Base-by-base conservation (phyloP, 805 yeast genomes). In the Yueomyces sinensis region DNA sequence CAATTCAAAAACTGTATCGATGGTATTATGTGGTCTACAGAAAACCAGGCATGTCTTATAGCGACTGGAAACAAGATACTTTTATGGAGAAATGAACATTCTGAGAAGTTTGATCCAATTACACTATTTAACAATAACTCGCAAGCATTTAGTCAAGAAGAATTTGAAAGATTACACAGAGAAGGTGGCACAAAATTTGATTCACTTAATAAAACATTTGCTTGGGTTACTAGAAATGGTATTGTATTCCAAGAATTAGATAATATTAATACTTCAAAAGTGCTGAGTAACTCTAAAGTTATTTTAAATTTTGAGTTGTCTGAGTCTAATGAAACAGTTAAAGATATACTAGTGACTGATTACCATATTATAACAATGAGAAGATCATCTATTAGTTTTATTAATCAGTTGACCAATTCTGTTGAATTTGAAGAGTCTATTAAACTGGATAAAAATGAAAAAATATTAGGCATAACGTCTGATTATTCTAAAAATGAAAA, bases 301-400 rank as follows among this genome's bases (percentile, higher is more conserved):
- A 35, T 68, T 25, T 48, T 66, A 11, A 56, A 54, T 22, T 46
- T 58, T 25, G 70, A 66, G 43, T 43, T 67, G 5, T 63, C 69
- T 2, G 51, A 51, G 9, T 47, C 57, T 1, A 37, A 43, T 1
- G 56, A 53, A 24, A 46, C 45, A n/a, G 50, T 65, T 19, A 52
- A 55, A 30, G 61, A 68, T 7, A 45, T 74, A 2, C 40, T 66
- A 2, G 43, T 78, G 19, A 67, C 81, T 0, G 63, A 66, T 32
- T 78, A 67, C 42, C 81, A 77, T 48, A 44, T 76, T 2, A 40
- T 76, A 1, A 39, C 72, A 4, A 49, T 76, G 3, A 52, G 68
- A 13, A 66, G 65, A 2, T 45, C 56, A 2, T 65, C 65, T 34
- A 48, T 66, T 15, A 39, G 73, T 4, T 45, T 65, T 1, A 62